Evolutionary conservation across 768 basidiomycete genomes (phyloP).

Genomic region (Lactifluus echinatus): DNA sequence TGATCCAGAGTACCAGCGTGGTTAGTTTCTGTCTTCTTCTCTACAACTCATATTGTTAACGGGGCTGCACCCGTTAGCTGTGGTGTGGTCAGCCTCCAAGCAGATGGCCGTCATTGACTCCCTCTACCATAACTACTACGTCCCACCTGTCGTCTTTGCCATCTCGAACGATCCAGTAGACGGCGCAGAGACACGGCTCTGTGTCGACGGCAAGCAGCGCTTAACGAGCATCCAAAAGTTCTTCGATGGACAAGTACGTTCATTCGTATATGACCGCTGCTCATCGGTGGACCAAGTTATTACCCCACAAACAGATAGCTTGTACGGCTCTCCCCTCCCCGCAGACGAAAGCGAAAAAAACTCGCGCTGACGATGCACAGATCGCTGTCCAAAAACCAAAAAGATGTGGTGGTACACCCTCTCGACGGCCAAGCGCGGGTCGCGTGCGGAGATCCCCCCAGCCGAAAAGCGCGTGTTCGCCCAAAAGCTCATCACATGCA

Average conservation of each 20-base stretch:
- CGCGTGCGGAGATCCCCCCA: constrained; percentile 46
- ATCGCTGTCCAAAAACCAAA: constrained; percentile 47
- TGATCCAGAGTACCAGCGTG: constrained; percentile 65
- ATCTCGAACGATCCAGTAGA: constrained; percentile 29
- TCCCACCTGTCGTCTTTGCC: constrained; percentile 74
- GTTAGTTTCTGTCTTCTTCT: constrained; percentile 29
- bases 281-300: background rate
- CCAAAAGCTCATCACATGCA: constrained; percentile 52
- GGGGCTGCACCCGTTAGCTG: constrained; percentile 33
- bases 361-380: constrained; percentile 27
- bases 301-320: constrained; percentile 39
- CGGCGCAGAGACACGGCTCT: constrained; percentile 37
- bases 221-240: constrained; percentile 70
- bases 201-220: constrained; percentile 78
- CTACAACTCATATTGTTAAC: background rate
- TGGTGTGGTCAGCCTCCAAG: constrained; percentile 72
- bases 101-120: constrained; percentile 72
- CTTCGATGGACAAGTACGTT: constrained; percentile 55
- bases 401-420: constrained; percentile 55
- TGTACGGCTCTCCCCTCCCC: constrained; percentile 33
- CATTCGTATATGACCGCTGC: background rate
- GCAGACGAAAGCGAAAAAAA: constrained; percentile 10
- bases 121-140: constrained; percentile 67
- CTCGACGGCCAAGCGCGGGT: constrained; percentile 36
- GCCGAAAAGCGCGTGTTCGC: constrained; percentile 42